A percentile compares a stretch with the other conserved stretches of the same genome.
phyloP scores from a whole-genome alignment of 148 eudicot genomes.

The Persicaria tinctoria region DNA sequence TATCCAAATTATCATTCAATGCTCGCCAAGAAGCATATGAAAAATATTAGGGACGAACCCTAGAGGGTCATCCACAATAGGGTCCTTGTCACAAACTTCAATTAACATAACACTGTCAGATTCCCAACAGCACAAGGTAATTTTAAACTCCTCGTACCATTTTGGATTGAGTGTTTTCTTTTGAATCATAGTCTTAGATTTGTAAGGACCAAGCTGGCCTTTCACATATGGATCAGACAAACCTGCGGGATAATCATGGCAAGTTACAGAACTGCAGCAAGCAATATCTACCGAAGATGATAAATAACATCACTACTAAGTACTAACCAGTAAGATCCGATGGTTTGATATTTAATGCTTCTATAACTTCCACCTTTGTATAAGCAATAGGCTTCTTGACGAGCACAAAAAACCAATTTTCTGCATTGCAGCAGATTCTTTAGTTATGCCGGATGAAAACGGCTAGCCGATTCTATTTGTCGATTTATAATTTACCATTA shows the following conservation, averaged over 20 bases:
- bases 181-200: conserved; percentile 67
- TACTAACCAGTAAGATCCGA: conserved; percentile 78
- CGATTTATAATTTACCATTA: too few species aligned
- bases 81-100: conserved; percentile 86
- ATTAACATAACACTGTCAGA: conserved; percentile 46
- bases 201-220: conserved; percentile 67
- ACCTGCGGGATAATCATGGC: conserved; percentile 42
- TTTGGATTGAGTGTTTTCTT: conserved; percentile 78
- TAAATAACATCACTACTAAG: not conserved
- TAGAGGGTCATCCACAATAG: conserved; percentile 56
- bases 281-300: not conserved
- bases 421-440: conserved; percentile 26
- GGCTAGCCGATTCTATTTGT: not conserved
- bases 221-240: conserved; percentile 90
- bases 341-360: conserved; percentile 72
- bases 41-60: conserved; percentile 45
- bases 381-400: conserved; percentile 73
- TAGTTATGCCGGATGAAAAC: not conserved
- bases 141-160: conserved; percentile 83
- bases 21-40: too few species aligned
- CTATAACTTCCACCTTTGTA: conserved; percentile 69
- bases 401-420: conserved; percentile 74
- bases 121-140: conserved; percentile 80
- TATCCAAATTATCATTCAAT: too few species aligned
- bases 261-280: not conserved